phyloP scores from a whole-genome alignment of 2,329 filamentous ascomycete species.

The Dothistroma septosporum region DNA sequence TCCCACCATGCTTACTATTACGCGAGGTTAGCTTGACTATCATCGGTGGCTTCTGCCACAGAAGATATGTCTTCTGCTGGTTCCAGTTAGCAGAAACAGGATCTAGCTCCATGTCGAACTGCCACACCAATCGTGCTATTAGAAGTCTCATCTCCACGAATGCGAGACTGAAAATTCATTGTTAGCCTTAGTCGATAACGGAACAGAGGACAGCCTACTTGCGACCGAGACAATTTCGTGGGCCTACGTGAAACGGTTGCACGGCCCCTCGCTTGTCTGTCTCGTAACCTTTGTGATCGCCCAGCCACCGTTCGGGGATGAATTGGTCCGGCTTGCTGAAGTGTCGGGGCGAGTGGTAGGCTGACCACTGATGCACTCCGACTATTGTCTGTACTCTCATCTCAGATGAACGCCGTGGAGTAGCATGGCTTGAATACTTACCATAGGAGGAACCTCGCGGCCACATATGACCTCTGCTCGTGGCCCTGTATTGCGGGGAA shows the following conservation, averaged over 20 bases:
- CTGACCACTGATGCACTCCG: background rate
- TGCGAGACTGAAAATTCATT: background rate
- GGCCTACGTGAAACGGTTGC: constrained; percentile 23
- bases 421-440: background rate
- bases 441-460: background rate
- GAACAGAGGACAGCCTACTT: background rate
- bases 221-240: constrained; percentile 11
- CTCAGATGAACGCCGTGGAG: background rate
- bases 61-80: background rate
- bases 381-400: background rate
- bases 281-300: constrained; percentile 8
- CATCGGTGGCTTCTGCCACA: background rate
- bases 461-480: background rate
- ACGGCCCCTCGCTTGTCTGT: constrained; percentile 15
- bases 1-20: no score
- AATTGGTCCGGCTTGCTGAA: constrained; percentile 23
- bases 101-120: background rate
- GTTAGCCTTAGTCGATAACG: background rate
- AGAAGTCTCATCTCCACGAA: background rate
- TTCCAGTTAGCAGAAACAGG: background rate
- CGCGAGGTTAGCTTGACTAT: background rate
- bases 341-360: background rate
- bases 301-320: constrained; percentile 31
- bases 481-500: no score
- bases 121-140: background rate